phyloP scores from a whole-genome alignment of 495 filamentous ascomycete genomes.

The Aspergillus sclerotioniger region DNA sequence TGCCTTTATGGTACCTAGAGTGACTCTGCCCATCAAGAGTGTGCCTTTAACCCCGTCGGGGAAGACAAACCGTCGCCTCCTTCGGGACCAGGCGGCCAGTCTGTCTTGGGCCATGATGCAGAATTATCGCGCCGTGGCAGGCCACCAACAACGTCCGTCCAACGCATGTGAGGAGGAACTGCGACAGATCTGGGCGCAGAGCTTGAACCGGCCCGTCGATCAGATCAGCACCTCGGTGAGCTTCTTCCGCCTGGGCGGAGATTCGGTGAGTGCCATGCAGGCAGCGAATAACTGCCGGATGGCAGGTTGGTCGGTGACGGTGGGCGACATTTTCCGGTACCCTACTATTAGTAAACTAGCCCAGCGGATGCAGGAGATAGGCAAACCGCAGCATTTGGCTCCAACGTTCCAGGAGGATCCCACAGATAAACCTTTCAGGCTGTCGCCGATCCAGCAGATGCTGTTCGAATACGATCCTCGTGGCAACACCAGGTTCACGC shows the following conservation, averaged over 20 bases:
- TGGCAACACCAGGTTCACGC: slow-evolving; percentile 45
- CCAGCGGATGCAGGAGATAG: not conserved
- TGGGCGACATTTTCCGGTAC: slow-evolving; percentile 5
- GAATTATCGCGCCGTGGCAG: not conserved
- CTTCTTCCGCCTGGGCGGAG: slow-evolving; percentile 43
- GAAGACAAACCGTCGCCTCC: slow-evolving; percentile 35
- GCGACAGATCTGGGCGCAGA: slow-evolving; percentile 22
- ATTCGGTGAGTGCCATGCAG: slow-evolving; percentile 26
- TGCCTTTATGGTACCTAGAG: slow-evolving; percentile 43
- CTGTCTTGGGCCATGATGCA: slow-evolving; percentile 6
- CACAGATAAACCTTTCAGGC: not conserved
- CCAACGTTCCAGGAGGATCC: not conserved
- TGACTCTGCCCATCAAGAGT: slow-evolving; percentile 32
- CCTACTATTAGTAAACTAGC: not conserved
- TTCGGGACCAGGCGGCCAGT: slow-evolving; percentile 15
- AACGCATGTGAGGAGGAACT: slow-evolving; percentile 19
- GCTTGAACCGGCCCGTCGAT: slow-evolving; percentile 15
- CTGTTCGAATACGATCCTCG: slow-evolving; percentile 1
- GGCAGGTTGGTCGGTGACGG: not conserved
- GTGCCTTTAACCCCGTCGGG: slow-evolving; percentile 40
- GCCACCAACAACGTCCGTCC: not conserved
- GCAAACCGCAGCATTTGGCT: slow-evolving; percentile 9
- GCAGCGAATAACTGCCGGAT: not conserved
- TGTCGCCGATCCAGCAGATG: slow-evolving; percentile 1
- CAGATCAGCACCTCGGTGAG: slow-evolving; percentile 27